A percentile compares a stretch with the other conserved stretches of the same genome.
Conservation (phyloP, 805 yeast genomes). For the Zygoascus bituminiphila region DNA sequence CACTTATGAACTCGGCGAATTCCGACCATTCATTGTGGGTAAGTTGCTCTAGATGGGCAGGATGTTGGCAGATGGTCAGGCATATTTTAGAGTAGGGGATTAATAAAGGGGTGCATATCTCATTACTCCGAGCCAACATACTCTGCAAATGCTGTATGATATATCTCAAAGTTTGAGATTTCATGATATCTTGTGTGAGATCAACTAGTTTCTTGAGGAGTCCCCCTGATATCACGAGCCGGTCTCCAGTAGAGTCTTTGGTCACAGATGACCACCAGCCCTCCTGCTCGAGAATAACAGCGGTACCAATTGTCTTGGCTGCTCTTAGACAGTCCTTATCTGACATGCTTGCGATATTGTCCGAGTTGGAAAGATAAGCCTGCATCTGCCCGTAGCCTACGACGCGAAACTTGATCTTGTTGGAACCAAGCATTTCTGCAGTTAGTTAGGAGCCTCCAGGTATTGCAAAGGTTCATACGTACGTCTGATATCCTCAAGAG, state of each 20-base stretch:
- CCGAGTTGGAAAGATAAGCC: slow-evolving; percentile 2
- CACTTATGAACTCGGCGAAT: background rate
- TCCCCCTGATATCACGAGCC: slow-evolving; percentile 11
- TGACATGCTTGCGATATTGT: background rate
- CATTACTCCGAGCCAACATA: background rate
- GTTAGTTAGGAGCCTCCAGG: background rate
- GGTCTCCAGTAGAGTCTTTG: background rate
- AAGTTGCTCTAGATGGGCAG: slow-evolving; percentile 19
- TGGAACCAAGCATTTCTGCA: slow-evolving; percentile 5
- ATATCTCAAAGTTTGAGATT: slow-evolving; percentile 1
- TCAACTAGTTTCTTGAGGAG: slow-evolving; percentile 2
- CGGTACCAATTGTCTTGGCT: background rate
- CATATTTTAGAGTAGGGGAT: slow-evolving; percentile 15
- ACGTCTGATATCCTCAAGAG: slow-evolving; percentile 1
- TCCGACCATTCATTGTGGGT: slow-evolving; percentile 5
- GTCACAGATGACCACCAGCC: background rate
- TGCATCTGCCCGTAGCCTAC: slow-evolving; percentile 5
- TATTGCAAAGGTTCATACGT: background rate
- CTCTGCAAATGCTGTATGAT: slow-evolving; percentile 2
- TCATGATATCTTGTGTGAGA: slow-evolving; percentile 1
- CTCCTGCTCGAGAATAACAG: background rate
- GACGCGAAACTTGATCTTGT: background rate
- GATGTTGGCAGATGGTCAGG: slow-evolving; percentile 10
- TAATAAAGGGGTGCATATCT: slow-evolving; percentile 10
- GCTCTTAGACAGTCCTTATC: background rate